Evolutionary conservation across 768 basidiomycete genomes (phyloP), one percentile per base, ranked within the genome.

Genomic region (Guyanaporus albipodus): DNA sequence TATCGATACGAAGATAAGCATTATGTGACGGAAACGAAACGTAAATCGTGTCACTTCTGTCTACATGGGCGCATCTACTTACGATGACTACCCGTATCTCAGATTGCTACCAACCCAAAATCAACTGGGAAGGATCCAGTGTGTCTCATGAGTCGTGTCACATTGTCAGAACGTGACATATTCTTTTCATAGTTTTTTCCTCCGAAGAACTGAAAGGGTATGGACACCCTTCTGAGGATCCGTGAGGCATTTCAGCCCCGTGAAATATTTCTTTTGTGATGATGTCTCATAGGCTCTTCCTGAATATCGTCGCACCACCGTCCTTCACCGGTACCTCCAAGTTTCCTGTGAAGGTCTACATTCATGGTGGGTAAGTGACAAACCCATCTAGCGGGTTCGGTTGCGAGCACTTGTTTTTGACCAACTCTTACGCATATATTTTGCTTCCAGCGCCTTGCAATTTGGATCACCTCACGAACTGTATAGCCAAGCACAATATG

Each of bases 391-490:
- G 10, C 12, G 2, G n/a, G 12, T 23, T 39, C 22, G 17, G 4
- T 36, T 33, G 10, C 18, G 6, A 36, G n/a, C 12, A 9, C 18
- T 6, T 40, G 18, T n/a, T n/a, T 14, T 9, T 24, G 24, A 23
- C 21, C 28, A 29, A 8, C 3, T 2, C 22, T 19, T 40, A 8
- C 2, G 14, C 22, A 18, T 8, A 28, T 17, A 31, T 33, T 23
- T 9, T n/a, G 15, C 12, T 40, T 23, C 21, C 11, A 88, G 86
- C 8, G 87, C 85, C 57, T 73, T 89, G n/a, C 86, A 89, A 57
- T 87, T 83, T 51, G 86, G 86, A 2, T 86, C 83, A 2, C 85
- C 87, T 0, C 86, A 87, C 53, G 69, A 73, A 0, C 58, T 86
- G 14, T 67, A 69, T 29, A 70, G 71, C 17, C 84, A 86, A 59